Conservation (phyloP, 2,329 filamentous ascomycete species). For the Metarhizium sp. region DNA sequence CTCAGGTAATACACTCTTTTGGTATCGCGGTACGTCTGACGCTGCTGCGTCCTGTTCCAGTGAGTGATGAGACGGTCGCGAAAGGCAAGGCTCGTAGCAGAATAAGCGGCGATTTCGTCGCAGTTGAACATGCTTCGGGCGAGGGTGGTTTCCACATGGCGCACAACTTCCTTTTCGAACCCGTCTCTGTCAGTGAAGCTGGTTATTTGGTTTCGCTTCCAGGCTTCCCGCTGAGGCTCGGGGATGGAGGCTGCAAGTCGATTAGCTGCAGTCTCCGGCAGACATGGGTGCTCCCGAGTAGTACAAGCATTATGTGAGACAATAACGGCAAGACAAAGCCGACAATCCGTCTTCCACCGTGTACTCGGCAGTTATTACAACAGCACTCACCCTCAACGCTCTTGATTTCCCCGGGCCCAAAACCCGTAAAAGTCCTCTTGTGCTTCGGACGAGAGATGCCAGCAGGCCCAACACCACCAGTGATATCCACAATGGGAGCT, state of each 20-base stretch:
- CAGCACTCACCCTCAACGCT: conserved; percentile 65
- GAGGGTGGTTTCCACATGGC: conserved; percentile 92
- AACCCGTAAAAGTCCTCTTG: conserved; percentile 92
- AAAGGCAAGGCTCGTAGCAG: conserved; percentile 84
- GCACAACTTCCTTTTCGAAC: conserved; percentile 79
- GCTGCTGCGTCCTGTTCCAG: conserved; percentile 98
- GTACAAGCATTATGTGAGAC: no score
- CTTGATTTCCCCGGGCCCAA: conserved; percentile 87
- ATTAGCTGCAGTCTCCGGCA: not conserved
- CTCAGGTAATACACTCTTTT: conserved; percentile 97
- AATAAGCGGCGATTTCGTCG: conserved; percentile 88
- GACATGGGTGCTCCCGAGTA: no score
- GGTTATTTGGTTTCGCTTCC: conserved; percentile 52
- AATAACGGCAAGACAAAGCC: no score
- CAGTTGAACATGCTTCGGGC: conserved; percentile 97
- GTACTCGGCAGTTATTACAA: not conserved
- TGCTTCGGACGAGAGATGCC: conserved; percentile 88
- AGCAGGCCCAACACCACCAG: conserved; percentile 75
- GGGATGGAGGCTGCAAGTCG: conserved; percentile 59
- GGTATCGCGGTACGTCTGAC: conserved; percentile 79
- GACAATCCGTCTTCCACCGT: no score
- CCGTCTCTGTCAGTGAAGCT: conserved; percentile 73
- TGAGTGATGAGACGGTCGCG: conserved; percentile 86
- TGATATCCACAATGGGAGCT: conserved; percentile 77
- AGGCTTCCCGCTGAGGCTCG: conserved; percentile 77